Base-by-base conservation (phyloP, 116 monocot genomes). In the Zostera marina region DNA sequence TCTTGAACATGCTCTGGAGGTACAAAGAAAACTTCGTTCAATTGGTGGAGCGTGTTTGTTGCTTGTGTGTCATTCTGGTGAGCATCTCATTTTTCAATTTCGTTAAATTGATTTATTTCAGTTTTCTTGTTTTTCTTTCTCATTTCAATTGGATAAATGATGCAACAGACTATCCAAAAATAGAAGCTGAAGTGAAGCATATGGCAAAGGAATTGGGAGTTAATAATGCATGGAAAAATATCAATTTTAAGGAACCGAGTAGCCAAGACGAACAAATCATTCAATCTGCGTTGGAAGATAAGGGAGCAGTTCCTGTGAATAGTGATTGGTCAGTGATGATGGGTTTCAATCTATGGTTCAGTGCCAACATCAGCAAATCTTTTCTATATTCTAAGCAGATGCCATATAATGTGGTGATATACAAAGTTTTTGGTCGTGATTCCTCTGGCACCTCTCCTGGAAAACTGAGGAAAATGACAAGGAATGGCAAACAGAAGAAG, bases 301-400 rank as follows among this genome's bases (percentile, higher is more conserved):
- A 92, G 62, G 92, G 87, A 68, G 63, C 72, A 12, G 70, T 84
- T 40, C 87, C 87, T 11, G 75, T 54, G 14, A 78, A 71, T 20
- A 70, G 78, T 57, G 92, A 92, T 63, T 92, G 92, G 92, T 67
- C 92, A 7, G 92, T 92, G 45, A 92, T 87, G 63, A 42, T 92
- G 47, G 83, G 87, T 43, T 78, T 92, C 55, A 92, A 92, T 66
- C 72, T 92, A 10, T 87, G 77, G 54, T 84, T 83, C 63, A 92
- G 87, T 44, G 80, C 81, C 38, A 84, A 70, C 44, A 80, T 92
- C 13, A 81, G 87, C 76, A 87, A 81, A 63, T 83, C 87, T 56
- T 83, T 83, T 24, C 78, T 83, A 21, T 92, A 92, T 68, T 76
- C 72, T 61, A 83, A 92, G 73, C 83, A 92, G 56, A 61, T 92